Evolutionary conservation across 768 basidiomycete species (phyloP).

Genomic region (Hygrophoropsis aurantiaca): DNA sequence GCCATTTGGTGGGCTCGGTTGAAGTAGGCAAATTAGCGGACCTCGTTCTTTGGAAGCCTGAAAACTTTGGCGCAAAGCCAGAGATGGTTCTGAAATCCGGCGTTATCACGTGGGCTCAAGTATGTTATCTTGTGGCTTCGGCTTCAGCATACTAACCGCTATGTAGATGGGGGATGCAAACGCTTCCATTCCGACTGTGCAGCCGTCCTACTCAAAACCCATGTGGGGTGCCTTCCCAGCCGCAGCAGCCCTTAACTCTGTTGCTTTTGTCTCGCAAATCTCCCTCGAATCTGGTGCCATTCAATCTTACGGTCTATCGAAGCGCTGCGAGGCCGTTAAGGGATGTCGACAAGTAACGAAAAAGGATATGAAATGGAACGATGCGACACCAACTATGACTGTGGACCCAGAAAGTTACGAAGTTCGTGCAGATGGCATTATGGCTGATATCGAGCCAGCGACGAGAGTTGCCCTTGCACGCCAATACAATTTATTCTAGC

Average conservation of each 20-base stretch:
- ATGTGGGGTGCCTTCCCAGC: constrained; percentile 90
- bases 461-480: constrained; percentile 63
- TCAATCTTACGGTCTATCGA: constrained; percentile 65
- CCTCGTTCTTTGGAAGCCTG: constrained; percentile 93
- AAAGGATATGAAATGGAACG: constrained; percentile 94
- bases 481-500: constrained; percentile 78
- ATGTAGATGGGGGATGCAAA: constrained; percentile 94
- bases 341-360: constrained; percentile 77
- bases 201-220: constrained; percentile 80
- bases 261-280: constrained; percentile 80
- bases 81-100: constrained; percentile 96
- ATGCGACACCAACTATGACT: constrained; percentile 72
- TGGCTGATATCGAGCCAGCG: constrained; percentile 78
- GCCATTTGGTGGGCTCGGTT: constrained; percentile 82
- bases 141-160: background rate
- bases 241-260: constrained; percentile 81
- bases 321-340: constrained; percentile 72
- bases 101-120: constrained; percentile 88
- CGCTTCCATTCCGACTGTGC: constrained; percentile 93
- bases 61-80: constrained; percentile 89
- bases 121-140: constrained; percentile 29
- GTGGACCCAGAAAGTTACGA: constrained; percentile 94
- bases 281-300: constrained; percentile 63
- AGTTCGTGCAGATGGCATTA: constrained; percentile 74
- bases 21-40: constrained; percentile 85